Percentiles rank a stretch among this genome's conserved stretches.
Conservation (phyloP, 2,329 filamentous ascomycete species). For the Paracamarosporium sp. region DNA sequence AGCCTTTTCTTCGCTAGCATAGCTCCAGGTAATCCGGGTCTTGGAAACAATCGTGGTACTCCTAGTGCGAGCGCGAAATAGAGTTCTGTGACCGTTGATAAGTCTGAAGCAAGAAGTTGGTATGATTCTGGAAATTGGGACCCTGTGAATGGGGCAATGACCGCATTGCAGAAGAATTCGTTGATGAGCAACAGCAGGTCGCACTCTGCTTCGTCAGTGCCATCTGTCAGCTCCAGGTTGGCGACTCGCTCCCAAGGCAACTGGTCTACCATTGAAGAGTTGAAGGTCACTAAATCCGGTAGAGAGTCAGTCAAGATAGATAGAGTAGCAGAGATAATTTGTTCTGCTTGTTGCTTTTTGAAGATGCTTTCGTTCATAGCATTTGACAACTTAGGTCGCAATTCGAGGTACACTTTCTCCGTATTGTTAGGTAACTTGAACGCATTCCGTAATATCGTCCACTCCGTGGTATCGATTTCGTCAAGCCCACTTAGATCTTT, state of each 20-base stretch:
- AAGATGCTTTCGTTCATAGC: conserved; percentile 54
- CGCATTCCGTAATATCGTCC: conserved; percentile 34
- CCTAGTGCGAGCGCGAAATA: conserved; percentile 63
- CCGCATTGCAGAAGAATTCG: conserved; percentile 62
- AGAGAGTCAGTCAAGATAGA: conserved; percentile 50
- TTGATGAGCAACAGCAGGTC: conserved; percentile 56
- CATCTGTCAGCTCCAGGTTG: conserved; percentile 52
- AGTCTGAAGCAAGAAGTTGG: conserved; percentile 54
- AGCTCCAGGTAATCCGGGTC: conserved; percentile 52
- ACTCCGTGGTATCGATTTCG: conserved; percentile 25
- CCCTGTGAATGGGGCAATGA: conserved; percentile 57
- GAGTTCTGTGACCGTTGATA: conserved; percentile 62
- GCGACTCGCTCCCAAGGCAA: conserved; percentile 66
- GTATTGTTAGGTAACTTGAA: conserved; percentile 33
- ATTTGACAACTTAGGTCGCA: conserved; percentile 36
- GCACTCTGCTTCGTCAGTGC: conserved; percentile 56
- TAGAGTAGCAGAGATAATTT: conserved; percentile 39
- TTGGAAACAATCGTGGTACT: conserved; percentile 62
- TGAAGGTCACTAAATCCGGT: conserved; percentile 66
- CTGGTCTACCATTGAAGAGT: conserved; percentile 66
- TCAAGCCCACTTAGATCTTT: conserved; percentile 24
- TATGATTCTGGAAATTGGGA: conserved; percentile 58
- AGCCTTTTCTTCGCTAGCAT: conserved; percentile 43
- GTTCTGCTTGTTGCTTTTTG: conserved; percentile 54
- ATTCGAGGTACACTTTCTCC: conserved; percentile 26